Base-by-base conservation (phyloP, 805 yeast species). In the Lachancea kluyveri region DNA sequence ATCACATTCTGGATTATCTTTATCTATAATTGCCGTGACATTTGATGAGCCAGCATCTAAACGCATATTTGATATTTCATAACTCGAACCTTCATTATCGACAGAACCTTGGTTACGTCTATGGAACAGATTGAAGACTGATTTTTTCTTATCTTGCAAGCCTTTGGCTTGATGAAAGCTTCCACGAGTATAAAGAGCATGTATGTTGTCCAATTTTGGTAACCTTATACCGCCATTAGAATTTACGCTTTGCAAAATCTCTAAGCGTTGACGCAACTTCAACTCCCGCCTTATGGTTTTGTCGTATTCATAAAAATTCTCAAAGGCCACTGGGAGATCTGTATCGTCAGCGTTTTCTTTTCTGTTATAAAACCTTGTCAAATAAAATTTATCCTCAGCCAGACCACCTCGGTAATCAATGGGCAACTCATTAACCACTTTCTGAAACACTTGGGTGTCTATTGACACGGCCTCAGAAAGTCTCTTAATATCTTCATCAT, bases 231-330 rank as follows among this genome's bases (percentile, higher is more conserved):
- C 35, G 13, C 21, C 31, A 17, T 23, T 30, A n/a, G 28, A 31
- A 33, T 21, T 23, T 13, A n/a, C 30, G 8, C 28, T 21, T 30
- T 30, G 26, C 24, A 33, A 16, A 9, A 33, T 24, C 21, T 36
- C 27, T 16, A 41, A 29, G 30, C 37, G 43, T 4, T 28, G 24
- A 28, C 52, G 54, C 11, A 55, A 31, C 15, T 41, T 32, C 4
- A 44, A 43, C 31, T 59, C 64, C 23, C 45, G 27, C n/a, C 41
- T 45, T 2, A 58, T 41, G 39, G 50, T 44, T 8, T 35, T 24
- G 25, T 59, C 61, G 35, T 57, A 60, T 13, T 38, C 39, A 10
- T 41, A 50, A 35, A 60, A 60, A 35, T 52, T 60, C 3, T 35
- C 41, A 6, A 28, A 39, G 6, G 26, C 33, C 2, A 36, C 39